Base-by-base conservation (phyloP, 306 rosid species). In the Dryas octopetala region DNA sequence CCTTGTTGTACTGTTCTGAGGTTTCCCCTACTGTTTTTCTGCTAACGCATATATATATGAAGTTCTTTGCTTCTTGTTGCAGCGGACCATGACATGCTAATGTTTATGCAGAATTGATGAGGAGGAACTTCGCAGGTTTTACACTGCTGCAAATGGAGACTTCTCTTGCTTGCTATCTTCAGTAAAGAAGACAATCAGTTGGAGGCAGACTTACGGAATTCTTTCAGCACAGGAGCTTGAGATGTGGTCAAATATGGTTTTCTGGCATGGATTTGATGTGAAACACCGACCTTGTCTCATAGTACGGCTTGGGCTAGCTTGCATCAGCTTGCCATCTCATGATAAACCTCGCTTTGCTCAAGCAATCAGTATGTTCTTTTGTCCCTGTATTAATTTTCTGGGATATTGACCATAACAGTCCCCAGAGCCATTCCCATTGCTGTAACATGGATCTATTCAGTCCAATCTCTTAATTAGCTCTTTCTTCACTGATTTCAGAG, bases 261-360 rank as follows among this genome's bases (percentile, higher is more conserved):
- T 85, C 60, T 86, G 89, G 96, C 98, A 93, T 86, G 98, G 98
- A 68, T 88, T 71, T 76, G 98, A 93, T 83, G 60, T 88, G 78
- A 62, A 81, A 82, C 76, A 66, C 66, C 86, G 87, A 78, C 98
- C 96, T 69, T 93, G 97, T 69, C 97, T 91, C 71, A 68, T 93
- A 23, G 90, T 93, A 68, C 86, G 97, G 80, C 98, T 93, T 74
- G 98, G 98, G 23, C 74, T 87, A 58, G 96, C 86, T 69, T 86
- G 91, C 81, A 74, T 65, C 74, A 81, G 78, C 58, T 78, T 93
- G 88, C 86, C 86, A 41, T 79, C 88, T 74, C 75, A 81, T 67
- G 93, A 93, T 57, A 93, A 79, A 80, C 91, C 88, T 81, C 89
- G 80, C 57, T 89, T 93, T 78, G 87, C 91, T 77, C 98, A 85